Evolutionary conservation across 257 asterid genomes (phyloP).

Genomic region (Penstemon barbatus): DNA sequence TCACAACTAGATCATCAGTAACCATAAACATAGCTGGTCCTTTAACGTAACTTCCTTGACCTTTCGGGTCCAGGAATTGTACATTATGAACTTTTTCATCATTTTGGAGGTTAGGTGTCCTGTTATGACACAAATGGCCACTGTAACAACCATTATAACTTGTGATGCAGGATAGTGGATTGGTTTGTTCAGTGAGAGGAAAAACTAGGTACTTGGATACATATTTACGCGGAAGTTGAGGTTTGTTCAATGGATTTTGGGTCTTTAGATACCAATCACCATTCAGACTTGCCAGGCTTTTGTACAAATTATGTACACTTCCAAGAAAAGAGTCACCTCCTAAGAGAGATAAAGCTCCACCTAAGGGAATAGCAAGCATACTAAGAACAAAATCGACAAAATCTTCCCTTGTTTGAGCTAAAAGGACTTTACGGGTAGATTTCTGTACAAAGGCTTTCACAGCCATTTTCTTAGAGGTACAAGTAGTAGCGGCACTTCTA

Average conservation of each 20-base stretch:
- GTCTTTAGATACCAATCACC: background rate
- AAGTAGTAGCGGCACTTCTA: background rate
- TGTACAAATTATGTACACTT: conserved; percentile 12
- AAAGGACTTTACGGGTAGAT: conserved; percentile 12
- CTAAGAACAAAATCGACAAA: conserved; percentile 23
- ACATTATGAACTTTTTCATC: background rate
- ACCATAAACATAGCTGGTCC: conserved; percentile 9
- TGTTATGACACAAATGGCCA: too few species aligned
- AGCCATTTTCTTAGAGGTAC: background rate
- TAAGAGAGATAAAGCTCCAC: background rate
- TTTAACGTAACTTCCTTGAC: conserved; percentile 12
- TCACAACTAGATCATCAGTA: conserved; percentile 23
- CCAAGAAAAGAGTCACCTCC: background rate
- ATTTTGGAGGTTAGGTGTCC: too few species aligned
- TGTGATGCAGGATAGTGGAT: background rate
- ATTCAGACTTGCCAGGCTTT: background rate
- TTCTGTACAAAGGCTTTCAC: conserved; percentile 15
- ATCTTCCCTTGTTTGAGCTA: conserved; percentile 10
- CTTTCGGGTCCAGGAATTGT: background rate
- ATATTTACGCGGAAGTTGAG: background rate
- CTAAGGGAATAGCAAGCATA: conserved; percentile 17
- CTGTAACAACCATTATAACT: too few species aligned
- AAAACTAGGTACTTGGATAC: conserved; percentile 6
- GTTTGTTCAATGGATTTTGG: background rate
- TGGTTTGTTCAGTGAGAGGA: conserved; percentile 6